phyloP scores from a whole-genome alignment of 495 filamentous ascomycete genomes.

The Penicillium soppii region DNA sequence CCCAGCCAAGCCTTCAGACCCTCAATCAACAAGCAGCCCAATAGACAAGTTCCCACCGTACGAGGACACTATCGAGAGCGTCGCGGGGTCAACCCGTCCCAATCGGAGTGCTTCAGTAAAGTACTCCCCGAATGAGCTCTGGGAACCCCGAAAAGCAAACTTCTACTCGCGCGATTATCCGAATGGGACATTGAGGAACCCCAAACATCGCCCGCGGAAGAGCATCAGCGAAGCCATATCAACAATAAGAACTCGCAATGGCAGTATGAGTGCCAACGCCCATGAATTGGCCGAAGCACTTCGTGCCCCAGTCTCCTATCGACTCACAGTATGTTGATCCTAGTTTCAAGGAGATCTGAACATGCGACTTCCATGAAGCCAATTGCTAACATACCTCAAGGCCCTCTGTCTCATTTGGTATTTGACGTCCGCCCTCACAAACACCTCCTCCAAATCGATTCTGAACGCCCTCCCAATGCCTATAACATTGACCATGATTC shows the following conservation, averaged over 20 bases:
- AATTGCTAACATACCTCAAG: slow-evolving; percentile 42
- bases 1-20: slow-evolving; percentile 25
- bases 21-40: slow-evolving; percentile 38
- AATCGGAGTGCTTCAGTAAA: slow-evolving; percentile 30
- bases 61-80: slow-evolving; percentile 35
- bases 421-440: slow-evolving; percentile 88
- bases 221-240: slow-evolving; percentile 83
- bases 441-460: slow-evolving; percentile 96
- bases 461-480: slow-evolving; percentile 90
- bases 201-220: slow-evolving; percentile 69
- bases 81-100: slow-evolving; percentile 20
- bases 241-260: slow-evolving; percentile 72
- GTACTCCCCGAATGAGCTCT: slow-evolving; percentile 34
- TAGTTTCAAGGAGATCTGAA: neutral
- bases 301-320: slow-evolving; percentile 84
- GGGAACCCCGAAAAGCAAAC: slow-evolving; percentile 37
- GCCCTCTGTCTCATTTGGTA: slow-evolving; percentile 87
- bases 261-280: slow-evolving; percentile 85
- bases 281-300: slow-evolving; percentile 91
- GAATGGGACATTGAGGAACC: slow-evolving; percentile 46
- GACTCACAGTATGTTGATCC: slow-evolving; percentile 68
- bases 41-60: slow-evolving; percentile 47
- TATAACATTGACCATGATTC: slow-evolving; percentile 88
- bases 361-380: neutral
- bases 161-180: slow-evolving; percentile 33